phyloP scores from a whole-genome alignment of 768 basidiomycete genomes.

The Agaricus blazei region DNA sequence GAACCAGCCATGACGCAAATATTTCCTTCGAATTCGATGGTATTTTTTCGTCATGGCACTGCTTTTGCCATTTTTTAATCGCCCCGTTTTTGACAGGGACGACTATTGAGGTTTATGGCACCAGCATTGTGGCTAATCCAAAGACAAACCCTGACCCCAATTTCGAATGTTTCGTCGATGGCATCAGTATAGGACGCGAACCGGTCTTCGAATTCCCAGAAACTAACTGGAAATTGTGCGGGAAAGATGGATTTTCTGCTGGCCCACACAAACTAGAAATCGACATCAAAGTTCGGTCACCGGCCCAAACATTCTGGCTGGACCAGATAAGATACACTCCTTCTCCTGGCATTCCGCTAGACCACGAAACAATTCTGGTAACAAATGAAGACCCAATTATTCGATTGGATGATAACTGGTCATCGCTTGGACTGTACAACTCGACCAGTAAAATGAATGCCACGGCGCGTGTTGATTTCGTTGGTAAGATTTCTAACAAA shows the following conservation, averaged over 20 bases:
- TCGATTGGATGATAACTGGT: slow-evolving; percentile 19
- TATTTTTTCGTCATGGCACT: not conserved
- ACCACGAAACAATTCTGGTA: slow-evolving; percentile 14
- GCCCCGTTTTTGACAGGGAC: slow-evolving; percentile 6
- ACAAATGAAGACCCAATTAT: slow-evolving; percentile 18
- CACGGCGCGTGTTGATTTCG: slow-evolving; percentile 16
- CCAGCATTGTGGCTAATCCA: slow-evolving; percentile 13
- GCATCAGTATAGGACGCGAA: slow-evolving; percentile 16
- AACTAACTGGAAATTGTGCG: slow-evolving; percentile 21
- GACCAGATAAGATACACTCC: slow-evolving; percentile 21
- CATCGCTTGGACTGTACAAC: slow-evolving; percentile 15
- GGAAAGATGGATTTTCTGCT: slow-evolving; percentile 13
- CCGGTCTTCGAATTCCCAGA: slow-evolving; percentile 13
- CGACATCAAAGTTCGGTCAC: slow-evolving; percentile 6
- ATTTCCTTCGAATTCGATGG: slow-evolving; percentile 15
- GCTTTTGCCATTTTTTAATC: not conserved
- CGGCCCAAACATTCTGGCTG: slow-evolving; percentile 20
- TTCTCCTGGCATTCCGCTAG: slow-evolving; percentile 14
- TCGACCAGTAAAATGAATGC: slow-evolving; percentile 13
- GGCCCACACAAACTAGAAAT: slow-evolving; percentile 22
- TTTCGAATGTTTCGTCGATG: slow-evolving; percentile 22
- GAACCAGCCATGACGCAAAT: slow-evolving; percentile 22
- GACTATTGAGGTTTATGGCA: slow-evolving; percentile 13
- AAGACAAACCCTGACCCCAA: slow-evolving; percentile 16
- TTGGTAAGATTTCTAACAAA: slow-evolving; percentile 13